Base-by-base conservation (phyloP, 2,329 filamentous ascomycete genomes). In the Elsinoe australis region DNA sequence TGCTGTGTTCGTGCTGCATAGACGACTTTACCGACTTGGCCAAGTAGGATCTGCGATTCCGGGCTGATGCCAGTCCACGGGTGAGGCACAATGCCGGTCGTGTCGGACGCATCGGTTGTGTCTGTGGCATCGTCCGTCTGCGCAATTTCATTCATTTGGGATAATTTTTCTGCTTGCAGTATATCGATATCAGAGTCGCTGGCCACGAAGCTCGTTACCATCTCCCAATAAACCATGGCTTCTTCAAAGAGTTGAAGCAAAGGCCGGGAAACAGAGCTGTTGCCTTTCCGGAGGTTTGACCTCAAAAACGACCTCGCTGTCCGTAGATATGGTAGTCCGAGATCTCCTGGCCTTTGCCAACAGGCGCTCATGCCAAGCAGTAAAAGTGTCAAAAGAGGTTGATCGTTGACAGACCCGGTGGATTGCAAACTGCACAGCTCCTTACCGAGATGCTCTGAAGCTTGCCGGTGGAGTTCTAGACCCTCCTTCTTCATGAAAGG, bases 301-400 rank as follows among this genome's bases (percentile, higher is more conserved):
- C 63, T 62, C 42, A 65, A 70, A 22, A 65, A 61, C 48, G 58
- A 65, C 44, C 64, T 69, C 51, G 63, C 74, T 36, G 65, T 71
- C 17, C 72, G 68, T 24, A 78, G 71, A 50, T 73, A 73, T 10
- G 73, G 69, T 44, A 75, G 64, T 2, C 77, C 78, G 4, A 81
- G 64, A 49, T 76, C 74, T 26, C 62, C 68, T 7, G 74, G 68
- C 31, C 79, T 70, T 50, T 80, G 76, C 78, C 78, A 81, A 34
- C 73, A 76, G 7, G 76, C 75, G 2, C 75, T 78, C 51, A 78
- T 72, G 3, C 78, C 78, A 2, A 80, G 70, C 59, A 81, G 71
- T 44, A 80, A 69, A 15, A 80, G 64, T 2, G 75, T 75, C 9
- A 81, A 56, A 6, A 80, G 65, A 2, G 54, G 53, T 38, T 56